Evolutionary conservation across 352 stramenopile genomes (phyloP).

Genomic region (Elongisporangium senticosum): DNA sequence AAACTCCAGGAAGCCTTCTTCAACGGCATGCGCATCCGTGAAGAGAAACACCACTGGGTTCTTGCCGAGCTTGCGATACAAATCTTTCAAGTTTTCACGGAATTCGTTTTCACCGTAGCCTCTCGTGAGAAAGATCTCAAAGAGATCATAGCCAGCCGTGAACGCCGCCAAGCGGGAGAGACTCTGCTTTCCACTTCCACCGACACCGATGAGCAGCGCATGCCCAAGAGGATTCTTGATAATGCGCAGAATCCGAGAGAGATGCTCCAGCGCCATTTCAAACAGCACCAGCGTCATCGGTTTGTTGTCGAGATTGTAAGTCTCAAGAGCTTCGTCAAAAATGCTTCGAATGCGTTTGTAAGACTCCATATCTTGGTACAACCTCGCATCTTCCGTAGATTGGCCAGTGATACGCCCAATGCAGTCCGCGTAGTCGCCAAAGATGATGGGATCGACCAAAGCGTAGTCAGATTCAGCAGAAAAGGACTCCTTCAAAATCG

Average conservation of each 20-base stretch:
- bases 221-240: conserved; percentile 90
- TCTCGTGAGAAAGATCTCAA: conserved; percentile 92
- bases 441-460: conserved; percentile 82
- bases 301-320: conserved; percentile 94
- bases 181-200: conserved; percentile 93
- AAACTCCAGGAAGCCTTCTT: conserved; percentile 96
- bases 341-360: conserved; percentile 88
- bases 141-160: conserved; percentile 91
- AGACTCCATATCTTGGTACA: conserved; percentile 93
- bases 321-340: conserved; percentile 92
- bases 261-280: conserved; percentile 93
- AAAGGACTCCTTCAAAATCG: conserved; percentile 75
- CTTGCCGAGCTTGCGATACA: conserved; percentile 88
- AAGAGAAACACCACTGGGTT: conserved; percentile 93
- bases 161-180: conserved; percentile 90
- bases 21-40: conserved; percentile 93
- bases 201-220: conserved; percentile 91
- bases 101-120: conserved; percentile 94
- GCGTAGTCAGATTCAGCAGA: conserved; percentile 53
- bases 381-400: conserved; percentile 68
- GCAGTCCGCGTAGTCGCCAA: conserved; percentile 91
- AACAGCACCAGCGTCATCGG: conserved; percentile 95
- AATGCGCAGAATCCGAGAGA: conserved; percentile 91
- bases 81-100: conserved; percentile 91
- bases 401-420: conserved; percentile 65